phyloP scores from a whole-genome alignment of 1,284 basidiomycete species.

The Vanrija pseudolonga region DNA sequence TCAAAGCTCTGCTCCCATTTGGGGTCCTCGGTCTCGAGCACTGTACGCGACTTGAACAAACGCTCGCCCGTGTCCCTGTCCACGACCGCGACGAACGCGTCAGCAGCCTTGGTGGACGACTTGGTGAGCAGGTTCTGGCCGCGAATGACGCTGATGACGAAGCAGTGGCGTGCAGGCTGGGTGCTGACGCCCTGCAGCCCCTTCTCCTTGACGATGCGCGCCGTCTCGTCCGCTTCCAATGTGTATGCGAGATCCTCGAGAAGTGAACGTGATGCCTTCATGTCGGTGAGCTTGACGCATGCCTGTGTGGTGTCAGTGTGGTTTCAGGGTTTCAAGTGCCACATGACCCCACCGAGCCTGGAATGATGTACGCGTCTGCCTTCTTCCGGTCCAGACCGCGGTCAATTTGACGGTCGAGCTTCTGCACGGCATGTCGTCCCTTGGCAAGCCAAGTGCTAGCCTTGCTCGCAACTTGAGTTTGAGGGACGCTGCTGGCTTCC shows the following conservation, averaged over 20 bases:
- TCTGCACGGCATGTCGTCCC: constrained; percentile 44
- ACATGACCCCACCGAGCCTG: constrained; percentile 16
- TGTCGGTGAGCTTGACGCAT: constrained; percentile 47
- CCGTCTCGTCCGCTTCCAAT: constrained; percentile 44
- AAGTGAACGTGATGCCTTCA: constrained; percentile 36
- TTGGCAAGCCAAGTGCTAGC: constrained; percentile 48
- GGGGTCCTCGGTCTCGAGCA: constrained; percentile 44
- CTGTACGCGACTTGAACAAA: constrained; percentile 44
- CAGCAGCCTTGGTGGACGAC: constrained; percentile 33
- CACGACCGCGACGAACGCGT: constrained; percentile 39
- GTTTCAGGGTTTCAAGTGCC: no score
- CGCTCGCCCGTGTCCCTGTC: constrained; percentile 36
- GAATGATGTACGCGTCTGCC: constrained; percentile 6
- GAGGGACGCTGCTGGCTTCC: constrained; percentile 14
- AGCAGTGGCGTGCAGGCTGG: constrained; percentile 23
- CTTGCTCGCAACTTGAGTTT: constrained; percentile 33
- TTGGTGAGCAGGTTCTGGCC: constrained; percentile 41
- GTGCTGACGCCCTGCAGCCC: constrained; percentile 10
- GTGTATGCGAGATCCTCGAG: constrained; percentile 41
- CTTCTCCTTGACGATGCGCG: constrained; percentile 34
- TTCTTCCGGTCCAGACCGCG: not conserved
- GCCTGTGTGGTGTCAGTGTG: constrained; percentile 21
- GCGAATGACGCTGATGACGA: constrained; percentile 36
- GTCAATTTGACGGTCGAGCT: constrained; percentile 37
- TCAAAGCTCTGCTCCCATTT: constrained; percentile 47